Conservation (phyloP, 2,329 filamentous ascomycete species). For the Aaosphaeria pasadenensis region DNA sequence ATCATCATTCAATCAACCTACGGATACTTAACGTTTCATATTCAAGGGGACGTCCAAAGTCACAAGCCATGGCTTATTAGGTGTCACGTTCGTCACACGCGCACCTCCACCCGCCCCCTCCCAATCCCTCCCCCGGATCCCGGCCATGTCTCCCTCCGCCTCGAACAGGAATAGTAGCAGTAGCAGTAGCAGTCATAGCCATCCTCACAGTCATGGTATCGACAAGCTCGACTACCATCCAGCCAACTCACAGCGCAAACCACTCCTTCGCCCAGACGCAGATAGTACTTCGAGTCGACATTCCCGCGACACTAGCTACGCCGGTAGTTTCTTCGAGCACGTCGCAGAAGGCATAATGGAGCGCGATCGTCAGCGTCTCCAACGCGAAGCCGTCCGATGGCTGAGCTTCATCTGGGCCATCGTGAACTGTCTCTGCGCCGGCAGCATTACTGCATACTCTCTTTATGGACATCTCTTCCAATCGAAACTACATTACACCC, state of each 20-base stretch:
- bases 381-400: constrained; percentile 51
- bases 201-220: constrained; percentile 45
- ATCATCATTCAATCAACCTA: too few relatives aligned
- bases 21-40: too few relatives aligned
- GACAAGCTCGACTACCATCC: constrained; percentile 51
- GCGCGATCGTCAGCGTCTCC: constrained; percentile 54
- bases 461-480: constrained; percentile 92
- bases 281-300: constrained; percentile 28
- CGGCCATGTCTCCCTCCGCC: constrained; percentile 26
- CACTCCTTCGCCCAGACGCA: constrained; percentile 39
- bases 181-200: constrained; percentile 4
- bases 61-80: constrained; percentile 7
- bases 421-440: constrained; percentile 72
- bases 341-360: constrained; percentile 60
- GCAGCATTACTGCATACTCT: constrained; percentile 89
- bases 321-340: constrained; percentile 57
- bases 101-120: constrained; percentile 13
- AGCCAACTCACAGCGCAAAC: constrained; percentile 29
- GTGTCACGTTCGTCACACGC: neutral
- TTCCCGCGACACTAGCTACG: constrained; percentile 45
- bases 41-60: neutral
- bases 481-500: constrained; percentile 78
- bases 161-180: constrained; percentile 30
- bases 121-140: constrained; percentile 8
- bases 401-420: constrained; percentile 60